These are phyloP conservation scores for Tieghemiomyces parasiticus DNA, from an alignment of 192 early-diverging fungal species.

Conservation along the genomic window DNA sequence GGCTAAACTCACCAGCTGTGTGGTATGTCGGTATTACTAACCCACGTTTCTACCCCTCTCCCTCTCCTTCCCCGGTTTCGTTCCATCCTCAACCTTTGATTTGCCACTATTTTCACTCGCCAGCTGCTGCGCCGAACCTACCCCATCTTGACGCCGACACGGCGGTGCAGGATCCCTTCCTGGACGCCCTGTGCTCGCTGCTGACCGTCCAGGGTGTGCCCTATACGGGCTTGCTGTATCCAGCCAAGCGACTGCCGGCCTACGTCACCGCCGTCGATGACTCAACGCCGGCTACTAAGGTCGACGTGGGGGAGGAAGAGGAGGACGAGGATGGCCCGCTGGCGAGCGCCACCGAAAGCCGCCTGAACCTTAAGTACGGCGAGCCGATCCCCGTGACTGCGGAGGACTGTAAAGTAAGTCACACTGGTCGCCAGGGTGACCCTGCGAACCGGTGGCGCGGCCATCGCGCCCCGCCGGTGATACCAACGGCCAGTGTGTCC, in stretches of 20 bases:
- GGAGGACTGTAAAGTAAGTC: conserved; percentile 13
- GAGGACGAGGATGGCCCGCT: conserved; percentile 15
- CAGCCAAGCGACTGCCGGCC: conserved; percentile 1
- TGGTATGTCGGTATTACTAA: too few species aligned
- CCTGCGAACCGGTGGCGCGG: not conserved
- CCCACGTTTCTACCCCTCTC: too few species aligned
- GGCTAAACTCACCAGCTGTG: too few species aligned
- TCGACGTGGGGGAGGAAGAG: conserved; percentile 24
- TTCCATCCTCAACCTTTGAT: too few species aligned
- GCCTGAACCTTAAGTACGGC: not conserved
- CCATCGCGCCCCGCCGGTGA: not conserved
- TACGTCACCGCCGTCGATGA: not conserved
- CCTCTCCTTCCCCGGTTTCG: too few species aligned
- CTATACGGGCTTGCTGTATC: conserved; percentile 7
- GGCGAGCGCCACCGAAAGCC: not conserved
- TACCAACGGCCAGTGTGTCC: not conserved
- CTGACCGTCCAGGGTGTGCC: conserved; percentile 6
- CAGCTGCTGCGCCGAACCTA: too few species aligned
- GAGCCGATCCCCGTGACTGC: conserved; percentile 16
- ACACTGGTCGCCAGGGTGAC: conserved; percentile 5
- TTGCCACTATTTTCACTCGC: too few species aligned
- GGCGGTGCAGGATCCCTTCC: conserved; percentile 3
- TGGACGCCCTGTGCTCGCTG: conserved; percentile 5
- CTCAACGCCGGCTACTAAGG: conserved; percentile 1
- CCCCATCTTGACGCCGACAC: conserved; percentile 3